Evolutionary conservation across 768 basidiomycete genomes (phyloP), one percentile per base, ranked within the genome.

Genomic region (Pseudohyphozyma bogoriensis): DNA sequence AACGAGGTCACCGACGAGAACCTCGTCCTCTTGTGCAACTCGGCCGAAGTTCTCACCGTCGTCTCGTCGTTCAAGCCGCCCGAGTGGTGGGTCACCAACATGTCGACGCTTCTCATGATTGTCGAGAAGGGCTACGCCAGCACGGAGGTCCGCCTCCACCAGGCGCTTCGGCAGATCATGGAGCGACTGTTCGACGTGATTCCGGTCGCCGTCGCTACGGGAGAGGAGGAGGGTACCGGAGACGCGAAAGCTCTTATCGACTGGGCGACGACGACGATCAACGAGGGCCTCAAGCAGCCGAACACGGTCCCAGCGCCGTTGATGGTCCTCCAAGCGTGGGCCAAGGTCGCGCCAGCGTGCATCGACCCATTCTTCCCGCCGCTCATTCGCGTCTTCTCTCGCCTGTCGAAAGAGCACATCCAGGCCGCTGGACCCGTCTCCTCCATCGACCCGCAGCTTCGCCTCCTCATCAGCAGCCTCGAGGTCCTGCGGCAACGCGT

Each of bases 41-140:
- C 89, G 6, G 87, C 88, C 18, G 89, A 88, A 71, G 89, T 95
- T 29, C 79, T 99, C 29, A 86, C 89, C 58, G 83, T 90, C 26
- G 84, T 95, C 44, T 79, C 88, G 3, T 78, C 83, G 0, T 87
- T 87, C 69, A 88, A 93, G 70, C 80, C 85, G 24, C 85, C 90
- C 66, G 72, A 79, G 0, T 99, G 93, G 93, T 87, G 85, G 71
- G 75, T 71, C 7, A 68, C 77, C 26, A 90, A 96, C 70, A 82
- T 86, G 1, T 72, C 76, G 20, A 36, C 50, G 53, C 7, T 97
- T 10, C 85, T 86, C 67, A 85, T 85, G 65, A 81, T 97, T 28
- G 79, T 97, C 56, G 85, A 88, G 64, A 93, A 89, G 75, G 87
- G 89, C 20, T 79, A 93, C 71, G 28, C 55, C 47, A 82, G 35